Conservation (phyloP, 192 early-diverging fungal genomes). For the Podila horticola region DNA sequence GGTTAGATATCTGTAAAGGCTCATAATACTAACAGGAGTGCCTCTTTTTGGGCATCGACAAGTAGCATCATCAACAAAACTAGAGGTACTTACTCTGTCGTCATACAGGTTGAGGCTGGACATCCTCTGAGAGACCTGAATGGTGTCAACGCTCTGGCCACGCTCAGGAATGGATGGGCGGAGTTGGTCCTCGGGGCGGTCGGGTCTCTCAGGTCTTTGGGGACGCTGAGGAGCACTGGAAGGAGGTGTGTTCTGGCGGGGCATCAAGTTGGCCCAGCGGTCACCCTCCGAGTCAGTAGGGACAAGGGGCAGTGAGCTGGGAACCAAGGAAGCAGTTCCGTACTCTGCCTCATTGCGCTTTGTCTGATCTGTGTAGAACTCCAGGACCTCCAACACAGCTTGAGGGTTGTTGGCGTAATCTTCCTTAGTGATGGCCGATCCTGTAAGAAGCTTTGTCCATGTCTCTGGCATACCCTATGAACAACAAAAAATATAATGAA, state of each 20-base stretch:
- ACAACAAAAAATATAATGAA: neutral
- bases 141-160: conserved; percentile 15
- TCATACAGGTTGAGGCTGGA: conserved; percentile 42
- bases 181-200: conserved; percentile 36
- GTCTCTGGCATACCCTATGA: conserved; percentile 90
- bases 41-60: no score
- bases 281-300: conserved; percentile 55
- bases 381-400: conserved; percentile 96
- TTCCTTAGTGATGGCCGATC: conserved; percentile 95
- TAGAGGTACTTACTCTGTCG: conserved; percentile 30
- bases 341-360: conserved; percentile 65
- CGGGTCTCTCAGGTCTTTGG: conserved; percentile 28
- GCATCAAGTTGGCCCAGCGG: conserved; percentile 69
- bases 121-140: conserved; percentile 43
- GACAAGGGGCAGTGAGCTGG: conserved; percentile 27
- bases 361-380: conserved; percentile 95
- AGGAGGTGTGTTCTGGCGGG: conserved; percentile 49
- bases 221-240: conserved; percentile 36
- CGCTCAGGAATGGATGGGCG: conserved; percentile 37
- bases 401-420: conserved; percentile 99
- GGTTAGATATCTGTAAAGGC: conserved; percentile 1
- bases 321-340: conserved; percentile 52
- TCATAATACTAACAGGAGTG: neutral
- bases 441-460: conserved; percentile 94
- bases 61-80: neutral